Percentiles rank a stretch among this genome's conserved stretches.
Conservation (phyloP, 2,329 filamentous ascomycete genomes). For the Lecanosticta acicola region DNA sequence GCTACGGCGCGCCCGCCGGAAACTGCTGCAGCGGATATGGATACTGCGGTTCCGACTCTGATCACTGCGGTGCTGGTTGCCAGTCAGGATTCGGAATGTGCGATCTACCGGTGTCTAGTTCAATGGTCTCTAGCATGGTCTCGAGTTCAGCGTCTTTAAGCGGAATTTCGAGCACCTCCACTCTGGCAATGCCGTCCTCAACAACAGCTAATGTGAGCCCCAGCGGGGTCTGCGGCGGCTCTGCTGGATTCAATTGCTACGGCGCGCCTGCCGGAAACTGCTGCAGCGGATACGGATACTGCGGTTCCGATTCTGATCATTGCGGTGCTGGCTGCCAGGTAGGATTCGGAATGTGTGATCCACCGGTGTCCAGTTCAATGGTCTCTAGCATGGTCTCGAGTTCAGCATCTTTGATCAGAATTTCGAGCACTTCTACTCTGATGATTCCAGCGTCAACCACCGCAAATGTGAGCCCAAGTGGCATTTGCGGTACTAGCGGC, state of each 20-base stretch:
- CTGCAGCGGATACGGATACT: constrained; percentile 23
- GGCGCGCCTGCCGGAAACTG: constrained; percentile 5
- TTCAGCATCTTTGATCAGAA: too few species aligned
- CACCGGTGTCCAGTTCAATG: not conserved
- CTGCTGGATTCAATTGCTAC: not conserved
- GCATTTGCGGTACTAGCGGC: not conserved
- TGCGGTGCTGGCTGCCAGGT: constrained; percentile 27
- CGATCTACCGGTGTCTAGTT: not conserved
- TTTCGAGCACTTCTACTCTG: too few species aligned
- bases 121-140: too few species aligned
- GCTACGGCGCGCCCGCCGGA: not conserved
- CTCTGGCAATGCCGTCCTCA: too few species aligned
- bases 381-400: too few species aligned
- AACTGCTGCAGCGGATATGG: constrained; percentile 22
- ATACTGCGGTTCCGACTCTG: constrained; percentile 20
- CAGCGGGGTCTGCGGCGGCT: not conserved
- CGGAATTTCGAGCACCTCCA: too few species aligned
- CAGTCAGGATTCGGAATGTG: constrained; percentile 17
- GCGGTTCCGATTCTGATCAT: constrained; percentile 17
- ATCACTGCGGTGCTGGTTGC: constrained; percentile 25
- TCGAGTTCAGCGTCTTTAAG: too few species aligned
- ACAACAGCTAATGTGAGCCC: too few species aligned
- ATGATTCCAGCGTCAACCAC: too few species aligned
- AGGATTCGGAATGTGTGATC: constrained; percentile 7
- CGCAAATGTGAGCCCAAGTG: too few species aligned